A percentile compares a stretch with the other conserved stretches of the same genome.
Evolutionary conservation across 2,329 filamentous ascomycete genomes (phyloP).

Genomic region (Fusarium sp.): DNA sequence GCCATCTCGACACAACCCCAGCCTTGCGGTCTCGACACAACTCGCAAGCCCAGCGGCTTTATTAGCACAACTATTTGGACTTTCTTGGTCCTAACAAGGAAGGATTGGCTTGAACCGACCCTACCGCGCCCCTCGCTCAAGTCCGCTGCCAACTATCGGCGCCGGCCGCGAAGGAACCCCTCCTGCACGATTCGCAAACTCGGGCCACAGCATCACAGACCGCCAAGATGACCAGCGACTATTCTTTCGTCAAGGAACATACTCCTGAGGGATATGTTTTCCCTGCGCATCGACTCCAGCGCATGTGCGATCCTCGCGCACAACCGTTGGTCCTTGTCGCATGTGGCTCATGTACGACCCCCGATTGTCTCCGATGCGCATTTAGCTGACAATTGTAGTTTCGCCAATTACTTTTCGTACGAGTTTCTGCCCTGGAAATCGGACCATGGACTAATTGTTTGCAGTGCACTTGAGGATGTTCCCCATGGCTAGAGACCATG

Average conservation of each 20-base stretch:
- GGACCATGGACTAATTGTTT: neutral
- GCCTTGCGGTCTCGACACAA: slow-evolving; percentile 8
- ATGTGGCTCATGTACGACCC: slow-evolving; percentile 67
- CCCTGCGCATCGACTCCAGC: slow-evolving; percentile 68
- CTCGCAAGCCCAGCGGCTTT: neutral
- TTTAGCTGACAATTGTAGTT: slow-evolving; percentile 50
- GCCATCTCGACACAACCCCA: slow-evolving; percentile 15
- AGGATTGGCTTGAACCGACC: slow-evolving; percentile 28
- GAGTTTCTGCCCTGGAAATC: neutral
- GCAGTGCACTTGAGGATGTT: slow-evolving; percentile 78
- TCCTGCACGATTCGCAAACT: slow-evolving; percentile 16
- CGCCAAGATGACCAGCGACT: slow-evolving; percentile 44
- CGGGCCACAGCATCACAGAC: slow-evolving; percentile 15
- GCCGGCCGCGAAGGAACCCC: slow-evolving; percentile 27
- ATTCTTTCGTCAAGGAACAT: slow-evolving; percentile 48
- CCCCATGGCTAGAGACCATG: slow-evolving; percentile 85
- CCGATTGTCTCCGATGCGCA: slow-evolving; percentile 1
- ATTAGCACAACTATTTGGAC: neutral
- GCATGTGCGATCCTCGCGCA: slow-evolving; percentile 64
- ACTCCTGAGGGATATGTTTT: slow-evolving; percentile 64
- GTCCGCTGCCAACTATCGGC: slow-evolving; percentile 29
- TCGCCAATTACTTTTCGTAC: slow-evolving; percentile 74
- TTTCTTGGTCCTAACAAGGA: neutral
- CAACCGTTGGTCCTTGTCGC: slow-evolving; percentile 74
- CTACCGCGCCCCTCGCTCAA: slow-evolving; percentile 31